Conservation (phyloP, 305 asterid genomes). For the Fraxinus nigra region DNA sequence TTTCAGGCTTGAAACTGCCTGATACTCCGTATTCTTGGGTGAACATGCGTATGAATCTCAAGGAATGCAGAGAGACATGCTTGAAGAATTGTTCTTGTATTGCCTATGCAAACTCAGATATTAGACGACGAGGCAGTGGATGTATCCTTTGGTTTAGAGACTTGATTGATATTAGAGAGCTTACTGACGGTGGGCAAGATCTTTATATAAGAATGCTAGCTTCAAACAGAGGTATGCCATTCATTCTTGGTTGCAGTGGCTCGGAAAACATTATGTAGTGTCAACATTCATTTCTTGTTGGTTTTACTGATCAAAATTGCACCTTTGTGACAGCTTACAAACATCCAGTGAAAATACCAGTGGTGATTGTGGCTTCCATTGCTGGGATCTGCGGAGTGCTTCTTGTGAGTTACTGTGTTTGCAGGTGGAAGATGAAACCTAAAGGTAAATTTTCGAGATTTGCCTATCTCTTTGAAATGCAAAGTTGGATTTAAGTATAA, state of each 20-base stretch:
- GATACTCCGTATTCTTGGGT: constrained; percentile 31
- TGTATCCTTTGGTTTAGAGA: constrained; percentile 53
- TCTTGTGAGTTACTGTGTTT: constrained; percentile 23
- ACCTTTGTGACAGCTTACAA: constrained; percentile 25
- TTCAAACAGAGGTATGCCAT: constrained; percentile 28
- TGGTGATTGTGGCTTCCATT: constrained; percentile 15
- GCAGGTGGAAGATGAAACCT: constrained; percentile 24
- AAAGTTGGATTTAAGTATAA: constrained; percentile 7
- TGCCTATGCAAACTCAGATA: constrained; percentile 44
- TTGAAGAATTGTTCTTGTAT: constrained; percentile 53
- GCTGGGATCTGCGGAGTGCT: constrained; percentile 26
- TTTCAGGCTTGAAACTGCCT: constrained; percentile 40
- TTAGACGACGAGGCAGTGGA: constrained; percentile 39
- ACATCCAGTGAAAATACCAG: constrained; percentile 8
- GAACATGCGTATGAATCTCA: constrained; percentile 30
- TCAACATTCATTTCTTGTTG: not conserved
- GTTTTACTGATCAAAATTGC: constrained; percentile 9
- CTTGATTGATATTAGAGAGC: constrained; percentile 39
- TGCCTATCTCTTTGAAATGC: not conserved
- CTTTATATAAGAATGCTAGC: constrained; percentile 35
- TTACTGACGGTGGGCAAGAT: constrained; percentile 43
- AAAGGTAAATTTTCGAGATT: constrained; percentile 26
- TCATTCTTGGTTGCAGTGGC: not conserved
- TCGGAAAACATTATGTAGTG: not conserved
- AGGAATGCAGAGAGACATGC: constrained; percentile 45